phyloP scores from a whole-genome alignment of 345 rosid genomes.

The Rhodamnia argentea region DNA sequence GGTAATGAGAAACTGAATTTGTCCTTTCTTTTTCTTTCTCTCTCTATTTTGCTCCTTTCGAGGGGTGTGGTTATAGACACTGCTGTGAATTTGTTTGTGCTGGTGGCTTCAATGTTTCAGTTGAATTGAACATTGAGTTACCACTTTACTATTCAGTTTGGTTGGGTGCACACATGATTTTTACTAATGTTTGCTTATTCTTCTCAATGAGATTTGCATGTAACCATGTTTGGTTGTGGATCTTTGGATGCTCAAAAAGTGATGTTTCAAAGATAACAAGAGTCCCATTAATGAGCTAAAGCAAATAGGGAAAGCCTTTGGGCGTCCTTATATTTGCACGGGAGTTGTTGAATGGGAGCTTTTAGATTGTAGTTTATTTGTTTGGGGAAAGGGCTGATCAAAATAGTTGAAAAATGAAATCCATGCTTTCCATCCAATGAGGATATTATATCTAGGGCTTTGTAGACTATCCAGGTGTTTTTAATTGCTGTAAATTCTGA shows the following conservation, averaged over 20 bases:
- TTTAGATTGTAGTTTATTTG: not conserved
- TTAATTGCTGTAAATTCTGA: too few species aligned
- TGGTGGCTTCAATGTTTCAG: not conserved
- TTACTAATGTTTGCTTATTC: not conserved
- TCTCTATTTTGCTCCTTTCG: not conserved
- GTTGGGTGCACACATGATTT: not conserved
- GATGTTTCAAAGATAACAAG: not conserved
- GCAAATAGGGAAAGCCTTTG: not conserved
- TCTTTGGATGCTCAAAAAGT: not conserved
- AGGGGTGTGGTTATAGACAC: not conserved
- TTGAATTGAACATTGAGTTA: not conserved
- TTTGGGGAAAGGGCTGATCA: not conserved
- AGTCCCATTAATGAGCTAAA: not conserved
- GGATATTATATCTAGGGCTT: too few species aligned
- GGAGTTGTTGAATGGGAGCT: not conserved
- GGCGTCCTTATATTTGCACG: not conserved
- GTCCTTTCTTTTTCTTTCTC: not conserved
- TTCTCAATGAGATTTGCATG: not conserved
- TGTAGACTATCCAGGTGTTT: too few species aligned
- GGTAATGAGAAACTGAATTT: not conserved
- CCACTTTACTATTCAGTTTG: not conserved
- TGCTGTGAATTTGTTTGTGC: not conserved
- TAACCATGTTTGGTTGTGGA: not conserved
- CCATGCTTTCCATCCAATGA: not conserved
- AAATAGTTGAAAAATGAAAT: not conserved